Base-by-base conservation (phyloP, 345 rosid genomes). In the Tarenaya hassleriana region DNA sequence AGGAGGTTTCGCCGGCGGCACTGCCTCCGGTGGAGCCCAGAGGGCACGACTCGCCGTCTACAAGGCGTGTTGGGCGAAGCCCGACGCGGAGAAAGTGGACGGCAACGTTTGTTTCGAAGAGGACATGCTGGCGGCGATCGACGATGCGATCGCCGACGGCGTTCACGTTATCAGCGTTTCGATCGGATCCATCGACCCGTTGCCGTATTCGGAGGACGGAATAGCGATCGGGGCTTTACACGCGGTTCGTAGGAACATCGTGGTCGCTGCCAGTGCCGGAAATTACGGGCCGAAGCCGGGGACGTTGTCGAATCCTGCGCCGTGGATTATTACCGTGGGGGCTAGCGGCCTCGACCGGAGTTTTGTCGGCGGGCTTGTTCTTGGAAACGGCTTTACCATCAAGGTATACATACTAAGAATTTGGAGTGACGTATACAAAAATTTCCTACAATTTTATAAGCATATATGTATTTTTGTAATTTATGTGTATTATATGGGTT, bases 31-130 rank as follows among this genome's bases (percentile, higher is more conserved):
- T 0, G 98, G 98, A 1, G 95, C 96, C 1, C 95, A 95, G 0
- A 53, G 71, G 4, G 88, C 84, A 58, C 96, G 78, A 55, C 65
- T 87, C 2, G 84, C 98, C 4, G 52, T 87, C 12, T 91, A 87
- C 74, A 87, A 91, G 64, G 95, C 69, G 0, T 91, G 98, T 48
- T 91, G 98, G 98, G 80, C 88, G 7, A 29, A 53, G 14, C 96
- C 98, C 0, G 55, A 64, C 34, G 16, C 10, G 7, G 64, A 70
- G 10, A 82, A 82, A 57, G 66, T 50, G 0, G 39, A 7, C 0
- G 84, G 86, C 8, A 86, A 84, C 61, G 41, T 52, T 0, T 91
- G 98, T 57, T 35, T 50, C 9, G 67, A 67, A 27, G 90, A 57
- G 19, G 98, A 87, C 55, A 79, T 91, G 86, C 72, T 87, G 12